Evolutionary conservation across 345 rosid species (phyloP).

Genomic region (Aquilaria sinensis): DNA sequence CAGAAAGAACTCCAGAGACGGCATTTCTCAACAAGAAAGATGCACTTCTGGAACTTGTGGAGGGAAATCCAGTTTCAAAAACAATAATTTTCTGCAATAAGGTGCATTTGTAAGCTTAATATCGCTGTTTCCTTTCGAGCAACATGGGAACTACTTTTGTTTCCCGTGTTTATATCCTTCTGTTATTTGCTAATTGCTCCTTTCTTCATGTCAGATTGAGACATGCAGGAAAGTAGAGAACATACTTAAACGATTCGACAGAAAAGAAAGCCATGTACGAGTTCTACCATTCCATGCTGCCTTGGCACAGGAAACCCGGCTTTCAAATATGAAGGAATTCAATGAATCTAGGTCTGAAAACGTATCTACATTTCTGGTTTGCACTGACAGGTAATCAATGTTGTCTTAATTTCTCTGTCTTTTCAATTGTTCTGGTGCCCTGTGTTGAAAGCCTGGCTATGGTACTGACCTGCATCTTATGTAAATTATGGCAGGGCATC

Average conservation of each 20-base stretch:
- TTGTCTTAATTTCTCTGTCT: too few relatives aligned
- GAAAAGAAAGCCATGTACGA: constrained; percentile 42
- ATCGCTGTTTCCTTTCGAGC: too few relatives aligned
- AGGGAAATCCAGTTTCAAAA: constrained; percentile 55
- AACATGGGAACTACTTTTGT: too few relatives aligned
- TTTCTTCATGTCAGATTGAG: constrained; percentile 54
- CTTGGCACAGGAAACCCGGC: constrained; percentile 56
- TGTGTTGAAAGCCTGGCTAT: too few relatives aligned
- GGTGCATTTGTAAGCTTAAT: constrained; percentile 23
- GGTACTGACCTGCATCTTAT: too few relatives aligned
- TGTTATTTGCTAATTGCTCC: not conserved
- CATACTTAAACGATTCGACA: constrained; percentile 62
- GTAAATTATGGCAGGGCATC: constrained; percentile 58
- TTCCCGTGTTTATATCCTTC: not conserved
- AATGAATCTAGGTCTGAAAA: constrained; percentile 32
- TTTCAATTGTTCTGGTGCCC: too few relatives aligned
- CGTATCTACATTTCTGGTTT: constrained; percentile 59
- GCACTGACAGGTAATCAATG: constrained; percentile 66
- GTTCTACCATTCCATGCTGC: constrained; percentile 92
- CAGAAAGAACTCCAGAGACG: constrained; percentile 56
- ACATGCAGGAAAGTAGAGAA: constrained; percentile 98
- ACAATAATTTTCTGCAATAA: constrained; percentile 88
- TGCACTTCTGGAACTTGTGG: constrained; percentile 69
- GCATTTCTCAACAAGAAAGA: constrained; percentile 79
- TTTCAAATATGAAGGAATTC: constrained; percentile 77